Conservation (phyloP, 306 rosid genomes). For the Cucumis hystrix region DNA sequence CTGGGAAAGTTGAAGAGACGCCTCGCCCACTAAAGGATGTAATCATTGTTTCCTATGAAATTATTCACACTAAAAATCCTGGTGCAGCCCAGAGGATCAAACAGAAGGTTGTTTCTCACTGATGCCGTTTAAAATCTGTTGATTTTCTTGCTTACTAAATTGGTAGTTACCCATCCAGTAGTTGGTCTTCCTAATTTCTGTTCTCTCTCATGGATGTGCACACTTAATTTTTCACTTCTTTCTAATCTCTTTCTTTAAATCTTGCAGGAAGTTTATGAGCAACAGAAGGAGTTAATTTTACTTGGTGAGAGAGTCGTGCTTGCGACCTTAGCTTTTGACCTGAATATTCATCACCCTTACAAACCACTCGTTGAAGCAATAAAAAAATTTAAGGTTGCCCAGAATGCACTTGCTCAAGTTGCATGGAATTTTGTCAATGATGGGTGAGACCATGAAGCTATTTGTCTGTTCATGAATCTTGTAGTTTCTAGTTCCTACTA, state of each 20-base stretch:
- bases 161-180: not conserved
- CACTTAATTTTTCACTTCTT: not conserved
- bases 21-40: conserved; percentile 98
- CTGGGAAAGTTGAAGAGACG: conserved; percentile 99
- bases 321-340: conserved; percentile 86
- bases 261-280: conserved; percentile 86
- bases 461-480: not conserved
- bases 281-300: conserved; percentile 84
- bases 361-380: conserved; percentile 98
- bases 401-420: conserved; percentile 97
- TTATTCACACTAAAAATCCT: conserved; percentile 80
- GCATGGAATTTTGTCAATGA: conserved; percentile 99
- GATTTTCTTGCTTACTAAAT: not conserved
- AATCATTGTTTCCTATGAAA: conserved; percentile 87
- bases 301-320: conserved; percentile 91
- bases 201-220: not conserved
- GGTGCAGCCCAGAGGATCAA: conserved; percentile 84
- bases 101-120: conserved; percentile 54
- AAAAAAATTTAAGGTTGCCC: conserved; percentile 94
- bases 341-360: conserved; percentile 89
- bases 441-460: conserved; percentile 50
- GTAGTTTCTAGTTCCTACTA: conserved; percentile 16
- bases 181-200: not conserved
- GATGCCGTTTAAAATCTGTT: conserved; percentile 5
- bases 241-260: not conserved